Conservation (phyloP, 1,284 basidiomycete species). For the Anthracocystis panici-leucophaei region DNA sequence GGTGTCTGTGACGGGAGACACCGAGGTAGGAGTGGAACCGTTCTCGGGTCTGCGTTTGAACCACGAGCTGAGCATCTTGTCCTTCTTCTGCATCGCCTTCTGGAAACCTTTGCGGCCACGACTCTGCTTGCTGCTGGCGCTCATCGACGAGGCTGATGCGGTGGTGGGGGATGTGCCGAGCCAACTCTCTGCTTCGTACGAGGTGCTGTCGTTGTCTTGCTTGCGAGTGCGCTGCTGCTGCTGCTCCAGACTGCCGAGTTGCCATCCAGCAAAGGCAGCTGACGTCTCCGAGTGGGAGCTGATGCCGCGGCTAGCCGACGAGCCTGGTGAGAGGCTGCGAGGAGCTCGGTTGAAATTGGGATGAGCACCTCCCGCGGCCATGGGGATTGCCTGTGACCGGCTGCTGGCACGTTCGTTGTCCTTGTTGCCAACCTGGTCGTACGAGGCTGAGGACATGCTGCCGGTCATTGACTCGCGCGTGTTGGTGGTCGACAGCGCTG, state of each 20-base stretch:
- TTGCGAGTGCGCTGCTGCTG: conserved; percentile 8
- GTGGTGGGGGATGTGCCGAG: conserved; percentile 38
- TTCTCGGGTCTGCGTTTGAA: conserved; percentile 46
- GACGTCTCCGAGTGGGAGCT: conserved; percentile 23
- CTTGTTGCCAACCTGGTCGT: conserved; percentile 6
- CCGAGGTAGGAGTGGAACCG: conserved; percentile 5
- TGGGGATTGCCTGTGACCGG: conserved; percentile 19
- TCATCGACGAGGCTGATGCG: conserved; percentile 29
- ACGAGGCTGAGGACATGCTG: conserved; percentile 17
- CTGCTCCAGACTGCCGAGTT: conserved; percentile 22
- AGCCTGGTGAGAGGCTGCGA: conserved; percentile 19
- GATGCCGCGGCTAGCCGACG: conserved; percentile 27
- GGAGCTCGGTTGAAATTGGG: background rate
- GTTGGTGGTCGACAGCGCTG: conserved; percentile 18
- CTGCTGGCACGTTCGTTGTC: background rate
- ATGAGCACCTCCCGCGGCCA: conserved; percentile 1
- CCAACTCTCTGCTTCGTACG: conserved; percentile 38
- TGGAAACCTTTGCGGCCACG: conserved; percentile 41
- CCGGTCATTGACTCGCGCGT: conserved; percentile 29
- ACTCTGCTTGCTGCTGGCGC: conserved; percentile 36
- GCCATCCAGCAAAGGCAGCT: conserved; percentile 15
- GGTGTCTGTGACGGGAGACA: conserved; percentile 5
- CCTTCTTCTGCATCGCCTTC: conserved; percentile 46
- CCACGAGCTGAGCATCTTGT: conserved; percentile 55
- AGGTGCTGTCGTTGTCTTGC: conserved; percentile 6